A percentile compares a stretch with the other conserved stretches of the same genome.
Evolutionary conservation across 495 filamentous ascomycete genomes (phyloP).

Genomic region (Rostrohypoxylon terebratum): DNA sequence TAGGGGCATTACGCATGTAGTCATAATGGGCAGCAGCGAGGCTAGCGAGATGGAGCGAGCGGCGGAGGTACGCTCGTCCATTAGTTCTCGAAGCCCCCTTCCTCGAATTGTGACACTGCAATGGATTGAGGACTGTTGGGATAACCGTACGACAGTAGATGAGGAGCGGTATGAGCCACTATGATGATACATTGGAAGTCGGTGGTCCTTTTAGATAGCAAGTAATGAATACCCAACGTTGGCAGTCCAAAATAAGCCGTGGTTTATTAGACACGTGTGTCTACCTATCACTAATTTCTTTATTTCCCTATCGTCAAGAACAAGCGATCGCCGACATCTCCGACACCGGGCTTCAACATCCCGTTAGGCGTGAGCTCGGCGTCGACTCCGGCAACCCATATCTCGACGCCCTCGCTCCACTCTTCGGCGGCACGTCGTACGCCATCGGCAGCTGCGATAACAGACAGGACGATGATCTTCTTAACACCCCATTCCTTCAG

Average conservation of each 20-base stretch:
- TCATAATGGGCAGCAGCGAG: slow-evolving; percentile 59
- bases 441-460: slow-evolving; percentile 77
- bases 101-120: slow-evolving; percentile 76
- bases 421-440: slow-evolving; percentile 74
- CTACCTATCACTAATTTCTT: slow-evolving; percentile 23
- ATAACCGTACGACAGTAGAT: slow-evolving; percentile 80
- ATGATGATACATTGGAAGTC: slow-evolving; percentile 36
- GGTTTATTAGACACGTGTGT: slow-evolving; percentile 9
- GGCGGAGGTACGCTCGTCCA: slow-evolving; percentile 56
- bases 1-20: slow-evolving; percentile 71
- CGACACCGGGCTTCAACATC: slow-evolving; percentile 92
- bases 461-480: slow-evolving; percentile 80
- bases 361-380: slow-evolving; percentile 74
- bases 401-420: slow-evolving; percentile 78
- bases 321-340: slow-evolving; percentile 91
- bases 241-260: slow-evolving; percentile 15
- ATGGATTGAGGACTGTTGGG: slow-evolving; percentile 88
- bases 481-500: slow-evolving; percentile 90
- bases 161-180: slow-evolving; percentile 72
- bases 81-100: slow-evolving; percentile 61
- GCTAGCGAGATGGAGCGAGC: slow-evolving; percentile 51
- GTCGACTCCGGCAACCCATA: slow-evolving; percentile 88
- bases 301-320: slow-evolving; percentile 95
- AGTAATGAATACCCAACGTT: not conserved
- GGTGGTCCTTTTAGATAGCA: slow-evolving; percentile 4